Evolutionary conservation across 164 flowering plant genomes (phyloP).

Genomic region (Aristolochia contorta): DNA sequence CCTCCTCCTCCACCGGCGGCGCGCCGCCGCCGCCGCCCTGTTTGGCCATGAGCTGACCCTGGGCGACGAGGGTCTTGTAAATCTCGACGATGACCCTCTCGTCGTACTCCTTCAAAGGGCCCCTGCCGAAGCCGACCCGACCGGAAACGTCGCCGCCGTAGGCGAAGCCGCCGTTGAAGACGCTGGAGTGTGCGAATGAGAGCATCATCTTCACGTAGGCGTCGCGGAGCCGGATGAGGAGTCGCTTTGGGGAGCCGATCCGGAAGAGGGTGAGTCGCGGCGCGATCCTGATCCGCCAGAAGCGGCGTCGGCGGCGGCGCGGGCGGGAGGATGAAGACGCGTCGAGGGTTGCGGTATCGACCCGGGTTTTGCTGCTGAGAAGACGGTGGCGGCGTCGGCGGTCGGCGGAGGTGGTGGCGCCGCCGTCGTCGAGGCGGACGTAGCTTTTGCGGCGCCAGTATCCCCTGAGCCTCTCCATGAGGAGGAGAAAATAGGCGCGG

Average conservation of each 20-base stretch:
- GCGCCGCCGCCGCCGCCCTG: too few species aligned
- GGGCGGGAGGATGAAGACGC: neutral
- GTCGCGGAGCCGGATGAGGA: conserved; percentile 46
- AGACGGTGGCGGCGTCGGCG: neutral
- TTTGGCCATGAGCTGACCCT: conserved; percentile 19
- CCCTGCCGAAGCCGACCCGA: conserved; percentile 9
- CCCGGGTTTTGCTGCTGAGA: neutral
- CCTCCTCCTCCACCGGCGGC: too few species aligned
- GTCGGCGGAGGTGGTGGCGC: neutral
- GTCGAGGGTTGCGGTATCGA: neutral
- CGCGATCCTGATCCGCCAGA: conserved; percentile 40
- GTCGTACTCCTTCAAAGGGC: conserved; percentile 59
- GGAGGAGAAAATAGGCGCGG: neutral
- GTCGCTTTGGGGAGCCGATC: conserved; percentile 32
- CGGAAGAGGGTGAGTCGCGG: conserved; percentile 31
- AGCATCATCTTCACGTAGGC: conserved; percentile 80
- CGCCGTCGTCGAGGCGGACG: conserved; percentile 23
- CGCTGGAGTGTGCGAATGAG: conserved; percentile 38
- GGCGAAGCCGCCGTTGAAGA: conserved; percentile 11
- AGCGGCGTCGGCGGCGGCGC: conserved; percentile 18
- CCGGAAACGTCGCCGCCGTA: neutral
- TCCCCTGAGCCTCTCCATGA: conserved; percentile 26
- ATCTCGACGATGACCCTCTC: conserved; percentile 66
- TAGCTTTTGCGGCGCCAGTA: conserved; percentile 48
- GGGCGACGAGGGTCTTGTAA: conserved; percentile 49